Evolutionary conservation across 2,329 filamentous ascomycete species (phyloP), one percentile per base, ranked within the genome.

Genomic region (Claviceps maximensis): DNA sequence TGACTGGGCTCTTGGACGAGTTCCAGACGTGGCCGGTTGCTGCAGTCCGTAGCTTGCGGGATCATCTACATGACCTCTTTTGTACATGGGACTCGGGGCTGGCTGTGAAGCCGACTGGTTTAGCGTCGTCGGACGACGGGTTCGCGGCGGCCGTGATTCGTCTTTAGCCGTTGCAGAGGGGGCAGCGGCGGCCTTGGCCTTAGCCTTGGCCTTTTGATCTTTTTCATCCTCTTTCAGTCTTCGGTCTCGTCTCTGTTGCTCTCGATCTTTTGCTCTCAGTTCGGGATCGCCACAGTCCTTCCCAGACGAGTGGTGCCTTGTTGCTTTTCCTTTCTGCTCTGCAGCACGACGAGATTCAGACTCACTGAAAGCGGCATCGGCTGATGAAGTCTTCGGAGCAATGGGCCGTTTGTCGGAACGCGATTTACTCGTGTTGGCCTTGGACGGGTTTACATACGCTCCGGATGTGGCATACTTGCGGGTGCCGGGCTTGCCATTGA

Each of bases 341-440:
- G 60, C 56, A 4, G 69, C 67, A 31, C 71, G 63, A 17, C 70
- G 74, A 42, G 72, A 67, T 59, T 76, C 70, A 49, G 73, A 71
- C 59, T 74, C 73, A 56, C 74, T 72, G 58, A 69, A 57, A 36
- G 56, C 63, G 51, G 65, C 60, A 47, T 58, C 56, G 13, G 62
- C 50, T 60, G 69, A 68, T 41, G 70, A 67, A 15, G 71, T 63
- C 55, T 67, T 70, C 50, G 65, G 53, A 65, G 57, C 64, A 23
- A 61, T 53, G 17, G 61, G 57, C 40, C 62, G 61, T 55, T 61
- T 63, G 44, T 74, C 69, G 52, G 61, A 71, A 56, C 74, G 71
- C 45, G 73, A 67, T 61, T 71, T 75, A 57, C 75, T 65, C 21
- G 72, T 78, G 62, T 79, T 80, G 60, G 77, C 71, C 57, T 74